Percentiles rank a stretch among this genome's conserved stretches.
phyloP scores from a whole-genome alignment of 768 basidiomycete genomes.

The Boletus sp. region DNA sequence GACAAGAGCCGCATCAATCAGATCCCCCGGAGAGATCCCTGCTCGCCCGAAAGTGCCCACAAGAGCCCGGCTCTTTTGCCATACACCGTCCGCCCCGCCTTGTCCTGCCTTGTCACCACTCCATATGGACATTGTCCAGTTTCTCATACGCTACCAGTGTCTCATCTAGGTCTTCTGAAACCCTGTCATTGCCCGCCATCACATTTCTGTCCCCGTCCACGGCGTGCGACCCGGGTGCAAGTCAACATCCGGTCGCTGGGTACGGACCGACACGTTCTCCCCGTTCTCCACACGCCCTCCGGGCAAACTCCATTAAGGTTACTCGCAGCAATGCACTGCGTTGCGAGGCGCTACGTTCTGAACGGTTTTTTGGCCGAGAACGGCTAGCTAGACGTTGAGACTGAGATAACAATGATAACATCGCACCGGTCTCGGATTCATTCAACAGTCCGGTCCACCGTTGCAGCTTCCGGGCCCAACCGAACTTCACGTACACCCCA shows the following conservation, averaged over 20 bases:
- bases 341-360: conserved; percentile 5
- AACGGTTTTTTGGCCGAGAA: not conserved
- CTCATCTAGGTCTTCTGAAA: not conserved
- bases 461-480: not conserved
- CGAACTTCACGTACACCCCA: not conserved
- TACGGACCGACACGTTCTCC: conserved; percentile 1
- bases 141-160: too few species aligned
- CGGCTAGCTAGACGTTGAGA: not conserved
- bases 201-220: not conserved
- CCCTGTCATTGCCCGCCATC: not conserved
- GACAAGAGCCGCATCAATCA: not conserved
- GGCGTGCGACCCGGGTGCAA: not conserved
- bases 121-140: not conserved
- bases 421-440: not conserved
- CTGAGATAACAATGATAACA: not conserved
- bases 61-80: not conserved
- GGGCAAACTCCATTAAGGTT: not conserved
- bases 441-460: not conserved
- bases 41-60: not conserved
- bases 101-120: not conserved
- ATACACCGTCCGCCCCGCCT: not conserved
- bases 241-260: not conserved
- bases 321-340: conserved; percentile 1
- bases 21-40: not conserved
- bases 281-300: conserved; percentile 3